These are phyloP conservation scores for Malassezia pachydermatis DNA, from an alignment of 1,284 basidiomycete genomes.

Conservation along the genomic window DNA sequence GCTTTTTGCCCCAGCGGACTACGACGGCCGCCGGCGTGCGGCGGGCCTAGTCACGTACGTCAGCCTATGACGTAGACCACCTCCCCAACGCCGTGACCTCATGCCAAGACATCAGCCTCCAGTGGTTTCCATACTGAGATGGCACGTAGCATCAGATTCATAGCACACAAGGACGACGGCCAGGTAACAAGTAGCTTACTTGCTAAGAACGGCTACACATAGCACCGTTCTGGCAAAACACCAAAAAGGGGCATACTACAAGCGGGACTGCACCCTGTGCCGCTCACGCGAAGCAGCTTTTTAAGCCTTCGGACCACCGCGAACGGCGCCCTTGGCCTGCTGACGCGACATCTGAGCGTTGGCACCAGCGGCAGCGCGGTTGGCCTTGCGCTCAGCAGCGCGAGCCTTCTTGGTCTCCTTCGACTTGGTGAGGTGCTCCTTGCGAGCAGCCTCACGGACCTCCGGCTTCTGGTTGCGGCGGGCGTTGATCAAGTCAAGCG, in stretches of 20 bases:
- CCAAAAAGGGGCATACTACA: slow-evolving; percentile 14
- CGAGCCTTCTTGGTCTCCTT: slow-evolving; percentile 72
- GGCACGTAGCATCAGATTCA: no score
- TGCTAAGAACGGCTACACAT: neutral
- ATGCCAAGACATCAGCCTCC: no score
- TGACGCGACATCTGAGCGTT: slow-evolving; percentile 75
- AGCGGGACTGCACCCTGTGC: slow-evolving; percentile 11
- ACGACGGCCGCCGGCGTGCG: no score
- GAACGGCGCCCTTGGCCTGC: slow-evolving; percentile 71
- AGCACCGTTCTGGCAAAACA: neutral
- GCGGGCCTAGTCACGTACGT: no score
- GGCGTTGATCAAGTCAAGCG: slow-evolving; percentile 78
- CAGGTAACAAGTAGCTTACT: no score
- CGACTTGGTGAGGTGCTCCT: slow-evolving; percentile 86
- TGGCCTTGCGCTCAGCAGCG: slow-evolving; percentile 39
- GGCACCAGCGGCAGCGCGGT: slow-evolving; percentile 49
- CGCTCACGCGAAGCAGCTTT: slow-evolving; percentile 3
- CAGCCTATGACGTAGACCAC: no score
- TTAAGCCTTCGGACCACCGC: slow-evolving; percentile 25
- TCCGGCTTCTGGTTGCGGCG: slow-evolving; percentile 67
- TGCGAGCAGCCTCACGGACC: slow-evolving; percentile 68
- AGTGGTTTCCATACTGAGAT: no score
- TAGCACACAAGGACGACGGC: no score
- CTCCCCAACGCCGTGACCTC: no score
- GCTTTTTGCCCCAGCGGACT: no score